Percentiles rank a stretch among this genome's conserved stretches.
Conservation (phyloP, 106 monocot genomes). For the Platanthera guangdongensis region DNA sequence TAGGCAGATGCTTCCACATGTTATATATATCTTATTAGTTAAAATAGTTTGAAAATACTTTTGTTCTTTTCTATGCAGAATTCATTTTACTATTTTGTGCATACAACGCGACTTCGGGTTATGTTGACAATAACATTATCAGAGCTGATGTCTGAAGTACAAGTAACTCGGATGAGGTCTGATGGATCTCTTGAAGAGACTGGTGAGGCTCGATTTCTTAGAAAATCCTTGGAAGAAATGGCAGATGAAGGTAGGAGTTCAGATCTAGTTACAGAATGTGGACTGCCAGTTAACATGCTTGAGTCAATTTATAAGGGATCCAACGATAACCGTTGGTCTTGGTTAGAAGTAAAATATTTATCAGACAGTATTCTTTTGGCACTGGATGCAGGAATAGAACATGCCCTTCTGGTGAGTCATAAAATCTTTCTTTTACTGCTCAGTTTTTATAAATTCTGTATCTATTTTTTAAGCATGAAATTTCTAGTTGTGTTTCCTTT, state of each 20-base stretch:
- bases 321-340: conserved; percentile 71
- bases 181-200: conserved; percentile 97
- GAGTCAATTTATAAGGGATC: conserved; percentile 60
- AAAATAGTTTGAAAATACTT: background rate
- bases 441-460: background rate
- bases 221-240: conserved; percentile 83
- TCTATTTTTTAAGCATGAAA: background rate
- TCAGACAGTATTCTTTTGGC: conserved; percentile 78
- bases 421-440: background rate
- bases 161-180: conserved; percentile 96
- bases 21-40: background rate
- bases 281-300: conserved; percentile 56
- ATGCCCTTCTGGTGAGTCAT: conserved; percentile 73
- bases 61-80: conserved; percentile 39
- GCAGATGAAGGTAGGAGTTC: conserved; percentile 58
- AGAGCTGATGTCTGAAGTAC: conserved; percentile 96
- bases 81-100: conserved; percentile 73
- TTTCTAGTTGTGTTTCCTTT: background rate
- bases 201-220: conserved; percentile 90
- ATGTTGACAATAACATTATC: conserved; percentile 98
- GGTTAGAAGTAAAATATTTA: conserved; percentile 73
- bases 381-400: conserved; percentile 93
- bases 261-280: conserved; percentile 52
- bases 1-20: conserved; percentile 2
- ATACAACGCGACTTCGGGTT: conserved; percentile 77